Base-by-base conservation (phyloP, 2,329 filamentous ascomycete genomes). In the Nemania bipapillata region DNA sequence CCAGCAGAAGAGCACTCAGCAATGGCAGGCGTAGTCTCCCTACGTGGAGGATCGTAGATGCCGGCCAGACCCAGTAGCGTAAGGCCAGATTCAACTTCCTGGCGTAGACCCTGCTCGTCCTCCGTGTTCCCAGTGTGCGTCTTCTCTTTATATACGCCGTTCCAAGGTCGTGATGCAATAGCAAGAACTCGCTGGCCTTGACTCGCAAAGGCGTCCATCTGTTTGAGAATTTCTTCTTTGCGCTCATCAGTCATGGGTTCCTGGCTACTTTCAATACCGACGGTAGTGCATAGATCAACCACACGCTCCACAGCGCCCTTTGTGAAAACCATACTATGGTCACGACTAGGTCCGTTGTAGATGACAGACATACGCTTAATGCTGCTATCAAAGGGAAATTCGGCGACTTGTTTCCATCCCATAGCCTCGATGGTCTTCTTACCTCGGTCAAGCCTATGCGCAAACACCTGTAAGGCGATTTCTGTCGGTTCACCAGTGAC, bases 1-100 rank as follows among this genome's bases (percentile, higher is more conserved):
- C 92, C 92, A 28, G 92, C 92, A 53, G 85, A 85, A 63, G 91
- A 87, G 75, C 91, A 93, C 75, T 91, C 86, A 24, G 83, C 83
- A 66, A 94, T 92, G 6, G 92, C 90, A 0, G 84, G 86, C 24
- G 90, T 91, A 0, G 93, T 94, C 81, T 96, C 93, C 1, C 89
- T 87, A 1, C 93, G 92, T 63, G 93, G 93, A 3, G 93, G 93
- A 73, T 97, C 93, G 77, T 96, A 95, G 70, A 97, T 91, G 64
- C 93, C 93, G 56, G 92, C 90, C 9, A 97, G 86, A n/a, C 94
- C 94, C 15, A 92, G 86, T 69, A 96, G 92, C 2, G 85, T 86
- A 35, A 97, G 86, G 32, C 87, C 84, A 40, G 83, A 82, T 77
- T 96, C 93, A 15, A 95, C 86, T 4, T 85, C 80, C 5, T 83